Evolutionary conservation across 495 filamentous ascomycete species (phyloP).

Genomic region (Rusavskia elegans): DNA sequence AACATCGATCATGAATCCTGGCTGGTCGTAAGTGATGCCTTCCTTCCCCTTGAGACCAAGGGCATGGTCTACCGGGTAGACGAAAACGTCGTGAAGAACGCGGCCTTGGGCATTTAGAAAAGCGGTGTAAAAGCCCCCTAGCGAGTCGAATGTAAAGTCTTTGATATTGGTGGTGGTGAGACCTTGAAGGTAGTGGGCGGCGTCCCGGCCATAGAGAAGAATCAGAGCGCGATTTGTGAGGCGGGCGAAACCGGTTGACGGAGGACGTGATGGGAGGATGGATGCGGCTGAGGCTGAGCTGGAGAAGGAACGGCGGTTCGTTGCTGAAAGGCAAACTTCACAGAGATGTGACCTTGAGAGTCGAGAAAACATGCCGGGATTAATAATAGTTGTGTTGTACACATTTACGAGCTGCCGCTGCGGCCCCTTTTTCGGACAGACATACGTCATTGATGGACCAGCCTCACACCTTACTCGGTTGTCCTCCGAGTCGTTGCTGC

Average conservation of each 20-base stretch:
- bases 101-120: constrained; percentile 79
- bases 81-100: constrained; percentile 75
- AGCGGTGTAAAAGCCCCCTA: constrained; percentile 48
- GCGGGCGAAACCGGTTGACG: constrained; percentile 25
- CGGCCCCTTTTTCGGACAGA: too few species aligned
- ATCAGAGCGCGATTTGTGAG: constrained; percentile 63
- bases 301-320: not conserved
- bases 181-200: constrained; percentile 73
- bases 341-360: not conserved
- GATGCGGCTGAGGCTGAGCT: not conserved
- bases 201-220: constrained; percentile 60
- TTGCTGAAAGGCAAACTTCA: not conserved
- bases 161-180: constrained; percentile 63
- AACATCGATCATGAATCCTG: constrained; percentile 64
- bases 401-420: too few species aligned
- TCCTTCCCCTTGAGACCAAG: constrained; percentile 11
- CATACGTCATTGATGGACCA: too few species aligned
- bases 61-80: constrained; percentile 44
- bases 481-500: too few species aligned
- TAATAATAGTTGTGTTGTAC: too few species aligned
- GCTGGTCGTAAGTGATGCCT: constrained; percentile 21
- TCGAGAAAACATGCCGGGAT: too few species aligned
- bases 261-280: constrained; percentile 16
- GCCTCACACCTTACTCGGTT: too few species aligned
- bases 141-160: constrained; percentile 8